phyloP scores from a whole-genome alignment of 2,329 filamentous ascomycete species.

The Aspergillus japonicus region DNA sequence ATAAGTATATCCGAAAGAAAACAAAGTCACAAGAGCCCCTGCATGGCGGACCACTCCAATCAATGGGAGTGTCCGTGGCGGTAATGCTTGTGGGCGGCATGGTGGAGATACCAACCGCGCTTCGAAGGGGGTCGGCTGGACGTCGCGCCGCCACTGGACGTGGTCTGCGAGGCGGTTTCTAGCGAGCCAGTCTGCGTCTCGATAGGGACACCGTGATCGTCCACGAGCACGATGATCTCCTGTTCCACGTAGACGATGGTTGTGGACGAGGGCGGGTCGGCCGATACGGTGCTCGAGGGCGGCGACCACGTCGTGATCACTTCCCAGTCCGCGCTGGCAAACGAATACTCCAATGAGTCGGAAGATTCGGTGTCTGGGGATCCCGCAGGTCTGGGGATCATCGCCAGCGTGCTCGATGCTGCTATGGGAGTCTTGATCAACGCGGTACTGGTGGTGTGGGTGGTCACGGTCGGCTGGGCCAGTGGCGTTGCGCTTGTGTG shows the following conservation, averaged over 20 bases:
- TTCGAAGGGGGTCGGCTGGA: conserved; percentile 20
- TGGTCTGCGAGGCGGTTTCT: conserved; percentile 26
- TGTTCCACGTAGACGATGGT: conserved; percentile 33
- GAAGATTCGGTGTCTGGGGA: not conserved
- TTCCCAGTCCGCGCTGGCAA: not conserved
- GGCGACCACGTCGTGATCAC: conserved; percentile 21
- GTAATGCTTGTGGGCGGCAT: conserved; percentile 25
- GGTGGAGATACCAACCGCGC: conserved; percentile 18
- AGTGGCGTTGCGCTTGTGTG: not conserved
- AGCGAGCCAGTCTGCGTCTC: conserved; percentile 26
- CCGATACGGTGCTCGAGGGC: conserved; percentile 26
- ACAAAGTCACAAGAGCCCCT: not conserved
- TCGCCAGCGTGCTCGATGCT: not conserved
- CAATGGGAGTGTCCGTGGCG: conserved; percentile 24
- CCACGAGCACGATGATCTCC: conserved; percentile 29
- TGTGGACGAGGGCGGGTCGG: conserved; percentile 24
- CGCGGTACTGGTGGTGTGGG: not conserved
- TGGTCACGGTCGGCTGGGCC: not conserved
- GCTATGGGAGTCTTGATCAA: not conserved
- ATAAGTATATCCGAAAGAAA: not conserved
- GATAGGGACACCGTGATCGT: conserved; percentile 24
- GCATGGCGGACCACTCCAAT: not conserved
- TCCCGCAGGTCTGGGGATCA: not conserved
- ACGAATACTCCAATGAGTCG: not conserved
- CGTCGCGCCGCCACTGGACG: conserved; percentile 24